Evolutionary conservation across 2,329 filamentous ascomycete species (phyloP).

Genomic region (Fusarium zealandicum): DNA sequence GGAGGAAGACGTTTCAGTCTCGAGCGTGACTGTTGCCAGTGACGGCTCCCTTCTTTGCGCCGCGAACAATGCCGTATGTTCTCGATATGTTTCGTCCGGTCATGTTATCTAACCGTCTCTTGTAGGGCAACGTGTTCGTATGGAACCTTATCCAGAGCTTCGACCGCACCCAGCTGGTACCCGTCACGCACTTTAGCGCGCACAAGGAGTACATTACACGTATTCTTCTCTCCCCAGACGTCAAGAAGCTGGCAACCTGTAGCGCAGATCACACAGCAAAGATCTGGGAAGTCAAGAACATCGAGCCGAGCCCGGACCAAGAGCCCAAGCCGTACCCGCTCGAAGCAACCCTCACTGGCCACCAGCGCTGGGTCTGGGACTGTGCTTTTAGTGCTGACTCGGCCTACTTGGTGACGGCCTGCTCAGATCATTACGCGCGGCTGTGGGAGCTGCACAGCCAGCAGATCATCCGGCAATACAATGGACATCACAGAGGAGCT

Average conservation of each 20-base stretch:
- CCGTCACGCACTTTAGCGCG: conserved; percentile 87
- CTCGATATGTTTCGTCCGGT: neutral
- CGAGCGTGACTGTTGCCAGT: conserved; percentile 93
- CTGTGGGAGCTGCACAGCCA: conserved; percentile 89
- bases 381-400: conserved; percentile 94
- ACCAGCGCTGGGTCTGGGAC: conserved; percentile 98
- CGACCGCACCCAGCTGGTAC: conserved; percentile 83
- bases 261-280: conserved; percentile 92
- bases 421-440: conserved; percentile 90
- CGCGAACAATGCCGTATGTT: conserved; percentile 82
- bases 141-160: conserved; percentile 89
- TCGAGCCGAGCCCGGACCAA: conserved; percentile 57
- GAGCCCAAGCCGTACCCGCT: conserved; percentile 72
- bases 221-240: conserved; percentile 88
- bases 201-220: conserved; percentile 94
- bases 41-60: conserved; percentile 93
- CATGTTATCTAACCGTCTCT: conserved; percentile 5
- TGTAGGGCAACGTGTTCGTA: conserved; percentile 92
- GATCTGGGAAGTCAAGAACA: conserved; percentile 89
- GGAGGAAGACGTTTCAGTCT: conserved; percentile 91
- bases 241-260: conserved; percentile 93
- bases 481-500: conserved; percentile 89
- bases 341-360: conserved; percentile 85
- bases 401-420: conserved; percentile 91
- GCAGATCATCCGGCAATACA: conserved; percentile 92